Evolutionary conservation across 2,329 filamentous ascomycete species (phyloP).

Genomic region (Tolypocladium ophioglossoides): DNA sequence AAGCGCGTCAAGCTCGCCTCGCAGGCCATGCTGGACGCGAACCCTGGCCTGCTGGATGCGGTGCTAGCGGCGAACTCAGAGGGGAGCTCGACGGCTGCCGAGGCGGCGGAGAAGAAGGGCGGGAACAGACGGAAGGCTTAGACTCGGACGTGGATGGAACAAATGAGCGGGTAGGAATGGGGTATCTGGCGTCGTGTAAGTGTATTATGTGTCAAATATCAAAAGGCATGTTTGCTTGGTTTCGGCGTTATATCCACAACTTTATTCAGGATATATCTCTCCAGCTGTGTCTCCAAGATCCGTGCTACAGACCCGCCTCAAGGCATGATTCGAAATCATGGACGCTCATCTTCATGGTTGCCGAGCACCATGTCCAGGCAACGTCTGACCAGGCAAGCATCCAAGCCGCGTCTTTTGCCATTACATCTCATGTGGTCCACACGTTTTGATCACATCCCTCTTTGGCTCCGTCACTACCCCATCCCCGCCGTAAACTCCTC

Average conservation of each 20-base stretch:
- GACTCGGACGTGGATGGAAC: background rate
- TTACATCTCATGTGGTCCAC: background rate
- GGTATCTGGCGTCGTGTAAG: background rate
- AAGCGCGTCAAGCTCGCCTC: slow-evolving; percentile 35
- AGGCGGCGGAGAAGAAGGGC: slow-evolving; percentile 27
- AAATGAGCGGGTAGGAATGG: no score
- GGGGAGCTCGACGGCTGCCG: slow-evolving; percentile 18
- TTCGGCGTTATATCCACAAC: background rate
- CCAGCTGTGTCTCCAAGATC: background rate
- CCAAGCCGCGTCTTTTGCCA: background rate
- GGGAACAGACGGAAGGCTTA: slow-evolving; percentile 37
- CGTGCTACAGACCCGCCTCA: background rate
- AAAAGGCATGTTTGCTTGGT: background rate
- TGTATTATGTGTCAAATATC: background rate
- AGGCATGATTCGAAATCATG: background rate
- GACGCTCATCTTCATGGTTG: background rate
- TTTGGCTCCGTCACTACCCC: background rate
- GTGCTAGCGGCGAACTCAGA: slow-evolving; percentile 26
- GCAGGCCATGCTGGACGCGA: slow-evolving; percentile 26
- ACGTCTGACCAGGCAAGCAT: no score
- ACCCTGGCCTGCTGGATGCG: slow-evolving; percentile 38
- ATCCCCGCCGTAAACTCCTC: background rate
- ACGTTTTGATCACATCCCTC: background rate
- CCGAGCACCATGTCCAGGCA: background rate
- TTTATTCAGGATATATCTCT: background rate